Percentiles rank a stretch among this genome's conserved stretches.
These are phyloP conservation scores for Thalassiosira mediterranea DNA, from an alignment of 352 stramenopile genomes.

Conservation along the genomic window DNA sequence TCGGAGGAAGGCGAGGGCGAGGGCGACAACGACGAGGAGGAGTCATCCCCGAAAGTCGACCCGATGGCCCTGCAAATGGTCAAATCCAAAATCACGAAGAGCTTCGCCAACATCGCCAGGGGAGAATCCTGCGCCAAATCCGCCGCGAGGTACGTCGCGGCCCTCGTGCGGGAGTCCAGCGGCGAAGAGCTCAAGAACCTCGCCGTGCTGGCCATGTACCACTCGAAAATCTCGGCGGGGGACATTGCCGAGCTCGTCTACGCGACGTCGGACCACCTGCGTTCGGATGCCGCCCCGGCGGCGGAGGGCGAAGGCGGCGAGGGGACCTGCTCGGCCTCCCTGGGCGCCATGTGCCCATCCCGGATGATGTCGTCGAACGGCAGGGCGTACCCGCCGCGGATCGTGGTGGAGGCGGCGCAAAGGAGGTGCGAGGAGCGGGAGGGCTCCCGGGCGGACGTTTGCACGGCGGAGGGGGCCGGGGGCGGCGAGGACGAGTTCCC, in stretches of 20 bases:
- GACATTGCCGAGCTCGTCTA: slow-evolving; percentile 48
- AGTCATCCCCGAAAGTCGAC: slow-evolving; percentile 37
- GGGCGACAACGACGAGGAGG: slow-evolving; percentile 31
- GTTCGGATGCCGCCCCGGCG: not conserved
- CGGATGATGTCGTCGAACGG: slow-evolving; percentile 3
- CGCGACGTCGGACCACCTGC: slow-evolving; percentile 2
- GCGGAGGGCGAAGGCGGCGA: not conserved
- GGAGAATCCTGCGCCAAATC: slow-evolving; percentile 62
- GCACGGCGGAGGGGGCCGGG: slow-evolving; percentile 1
- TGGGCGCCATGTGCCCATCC: slow-evolving; percentile 22
- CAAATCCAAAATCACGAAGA: slow-evolving; percentile 44
- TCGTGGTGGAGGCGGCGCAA: slow-evolving; percentile 26
- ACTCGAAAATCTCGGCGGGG: slow-evolving; percentile 25
- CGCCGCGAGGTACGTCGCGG: slow-evolving; percentile 32
- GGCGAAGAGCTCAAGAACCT: slow-evolving; percentile 16
- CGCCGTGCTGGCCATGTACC: slow-evolving; percentile 31
- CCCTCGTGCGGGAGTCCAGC: slow-evolving; percentile 3
- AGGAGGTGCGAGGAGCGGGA: slow-evolving; percentile 23
- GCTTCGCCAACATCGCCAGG: slow-evolving; percentile 41
- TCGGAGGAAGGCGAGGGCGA: slow-evolving; percentile 7
- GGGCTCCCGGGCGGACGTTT: slow-evolving; percentile 4
- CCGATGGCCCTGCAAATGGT: slow-evolving; percentile 62
- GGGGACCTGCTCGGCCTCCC: slow-evolving; percentile 14
- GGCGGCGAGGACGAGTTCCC: slow-evolving; percentile 43
- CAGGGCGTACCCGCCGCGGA: slow-evolving; percentile 13